Evolutionary conservation across 2,329 filamentous ascomycete species (phyloP).

Genomic region (Ascochyta pisi): DNA sequence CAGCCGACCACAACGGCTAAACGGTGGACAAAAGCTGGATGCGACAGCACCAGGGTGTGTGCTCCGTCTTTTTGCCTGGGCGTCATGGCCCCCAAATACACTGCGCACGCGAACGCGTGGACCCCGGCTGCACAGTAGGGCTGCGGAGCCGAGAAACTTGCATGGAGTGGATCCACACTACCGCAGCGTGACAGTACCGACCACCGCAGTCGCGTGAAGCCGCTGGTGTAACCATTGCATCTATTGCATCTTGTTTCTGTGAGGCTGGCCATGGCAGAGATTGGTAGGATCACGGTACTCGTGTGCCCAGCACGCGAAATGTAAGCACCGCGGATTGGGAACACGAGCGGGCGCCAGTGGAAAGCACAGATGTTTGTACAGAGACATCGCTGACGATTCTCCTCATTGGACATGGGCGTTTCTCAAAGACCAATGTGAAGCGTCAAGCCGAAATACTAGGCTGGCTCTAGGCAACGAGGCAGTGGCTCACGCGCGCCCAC

Average conservation of each 20-base stretch:
- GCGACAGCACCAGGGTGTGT: neutral
- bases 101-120: neutral
- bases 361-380: neutral
- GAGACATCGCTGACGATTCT: neutral
- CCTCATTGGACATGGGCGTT: constrained; percentile 12
- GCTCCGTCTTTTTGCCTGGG: neutral
- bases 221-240: neutral
- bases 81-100: constrained; percentile 3
- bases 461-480: constrained; percentile 19
- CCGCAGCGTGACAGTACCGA: neutral
- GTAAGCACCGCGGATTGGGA: constrained; percentile 1
- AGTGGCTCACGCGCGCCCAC: constrained; percentile 9
- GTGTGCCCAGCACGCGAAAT: neutral
- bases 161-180: constrained; percentile 8
- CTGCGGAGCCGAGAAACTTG: constrained; percentile 15
- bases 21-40: neutral
- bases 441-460: constrained; percentile 7
- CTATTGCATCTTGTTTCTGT: neutral
- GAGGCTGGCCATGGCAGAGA: neutral
- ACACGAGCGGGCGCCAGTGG: neutral
- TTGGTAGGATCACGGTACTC: neutral
- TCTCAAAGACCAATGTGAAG: constrained; percentile 5
- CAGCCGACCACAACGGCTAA: neutral
- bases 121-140: constrained; percentile 16
- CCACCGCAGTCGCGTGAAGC: neutral